Evolutionary conservation across 768 basidiomycete genomes (phyloP).

Genomic region (Krasilnikovozyma curviuscula): DNA sequence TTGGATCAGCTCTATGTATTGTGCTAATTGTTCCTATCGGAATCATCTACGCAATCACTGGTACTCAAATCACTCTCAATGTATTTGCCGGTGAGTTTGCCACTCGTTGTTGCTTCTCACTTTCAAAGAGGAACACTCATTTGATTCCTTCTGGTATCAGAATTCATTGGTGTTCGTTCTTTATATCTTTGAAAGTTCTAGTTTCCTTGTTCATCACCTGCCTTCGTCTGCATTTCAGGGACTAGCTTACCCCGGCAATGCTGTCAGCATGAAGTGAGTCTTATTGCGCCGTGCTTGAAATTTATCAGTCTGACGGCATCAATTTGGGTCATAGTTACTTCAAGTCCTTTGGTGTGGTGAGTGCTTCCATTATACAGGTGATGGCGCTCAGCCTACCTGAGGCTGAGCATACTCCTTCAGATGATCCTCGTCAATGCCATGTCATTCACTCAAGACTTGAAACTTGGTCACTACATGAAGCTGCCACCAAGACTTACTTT

Average conservation of each 20-base stretch:
- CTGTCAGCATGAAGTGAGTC: slow-evolving; percentile 29
- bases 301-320: not conserved
- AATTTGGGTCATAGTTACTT: slow-evolving; percentile 3
- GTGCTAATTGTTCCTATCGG: slow-evolving; percentile 42
- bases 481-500: too few species aligned
- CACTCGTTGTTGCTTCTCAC: too few species aligned
- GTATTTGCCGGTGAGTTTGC: too few species aligned
- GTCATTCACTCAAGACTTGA: slow-evolving; percentile 52
- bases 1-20: slow-evolving; percentile 34
- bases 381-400: too few species aligned
- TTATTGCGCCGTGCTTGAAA: not conserved
- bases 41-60: slow-evolving; percentile 31
- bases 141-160: too few species aligned
- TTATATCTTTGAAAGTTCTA: too few species aligned
- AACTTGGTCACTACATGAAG: slow-evolving; percentile 36
- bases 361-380: too few species aligned
- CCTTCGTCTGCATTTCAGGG: too few species aligned
- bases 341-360: slow-evolving; percentile 12
- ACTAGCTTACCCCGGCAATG: slow-evolving; percentile 25
- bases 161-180: slow-evolving; percentile 30
- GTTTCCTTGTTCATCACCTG: too few species aligned
- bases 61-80: slow-evolving; percentile 9
- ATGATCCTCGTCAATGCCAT: slow-evolving; percentile 43
- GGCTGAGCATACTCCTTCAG: too few species aligned
- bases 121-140: too few species aligned